Evolutionary conservation across 2,329 filamentous ascomycete genomes (phyloP).

Genomic region (Lojkania enalia): DNA sequence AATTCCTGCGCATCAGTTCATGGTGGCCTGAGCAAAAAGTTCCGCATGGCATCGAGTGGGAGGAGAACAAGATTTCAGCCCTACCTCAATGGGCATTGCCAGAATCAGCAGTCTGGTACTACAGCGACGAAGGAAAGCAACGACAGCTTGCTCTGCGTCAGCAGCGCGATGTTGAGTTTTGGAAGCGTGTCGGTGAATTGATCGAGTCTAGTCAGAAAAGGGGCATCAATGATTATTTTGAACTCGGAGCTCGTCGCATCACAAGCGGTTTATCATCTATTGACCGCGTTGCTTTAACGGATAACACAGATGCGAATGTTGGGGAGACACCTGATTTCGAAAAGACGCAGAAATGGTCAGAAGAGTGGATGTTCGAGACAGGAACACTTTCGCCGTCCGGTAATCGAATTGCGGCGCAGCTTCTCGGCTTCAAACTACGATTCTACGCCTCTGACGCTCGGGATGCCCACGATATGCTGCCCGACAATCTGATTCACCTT

Average conservation of each 20-base stretch:
- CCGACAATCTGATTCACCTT: conserved; percentile 90
- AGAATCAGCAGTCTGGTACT: conserved; percentile 64
- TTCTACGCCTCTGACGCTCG: conserved; percentile 87
- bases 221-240: conserved; percentile 84
- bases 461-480: conserved; percentile 74
- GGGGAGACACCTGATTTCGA: conserved; percentile 41
- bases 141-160: conserved; percentile 60
- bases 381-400: conserved; percentile 81
- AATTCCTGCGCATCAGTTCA: conserved; percentile 85
- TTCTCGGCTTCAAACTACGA: conserved; percentile 94
- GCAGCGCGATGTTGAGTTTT: conserved; percentile 75
- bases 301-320: not conserved
- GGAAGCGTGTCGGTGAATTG: conserved; percentile 73
- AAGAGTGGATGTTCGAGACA: conserved; percentile 77
- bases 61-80: conserved; percentile 60
- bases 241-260: conserved; percentile 74
- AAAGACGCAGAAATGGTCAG: conserved; percentile 50
- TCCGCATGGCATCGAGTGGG: conserved; percentile 53
- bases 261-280: conserved; percentile 50
- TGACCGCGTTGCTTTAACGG: not conserved
- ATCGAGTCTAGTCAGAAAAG: conserved; percentile 22
- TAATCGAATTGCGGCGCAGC: conserved; percentile 88
- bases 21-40: conserved; percentile 86
- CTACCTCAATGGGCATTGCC: conserved; percentile 88
- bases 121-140: conserved; percentile 70